Base-by-base conservation (phyloP, 1,284 basidiomycete genomes). In the Sphagnurus paluster region DNA sequence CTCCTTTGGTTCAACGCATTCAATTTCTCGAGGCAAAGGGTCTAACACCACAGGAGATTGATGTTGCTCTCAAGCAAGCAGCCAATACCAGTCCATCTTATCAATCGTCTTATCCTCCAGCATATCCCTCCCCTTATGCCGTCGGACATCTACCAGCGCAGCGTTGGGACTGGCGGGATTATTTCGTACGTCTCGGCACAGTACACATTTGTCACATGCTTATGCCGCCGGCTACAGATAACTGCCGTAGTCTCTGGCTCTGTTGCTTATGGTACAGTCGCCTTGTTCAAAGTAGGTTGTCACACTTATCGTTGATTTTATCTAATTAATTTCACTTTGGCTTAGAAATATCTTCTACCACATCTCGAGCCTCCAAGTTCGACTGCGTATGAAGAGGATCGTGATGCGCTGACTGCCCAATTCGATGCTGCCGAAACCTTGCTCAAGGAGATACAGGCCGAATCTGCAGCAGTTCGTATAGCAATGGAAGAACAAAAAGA, bases 11-110 rank as follows among this genome's bases (percentile, higher is more conserved):
- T 4, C 91, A 96, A 64, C 82, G 91, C 39, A 80, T 99, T 41
- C 86, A 92, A 59, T 99, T 98, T 71, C 80, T 99, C 19, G 90
- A 98, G 62, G 88, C 92, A 4, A 98, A 98, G 66, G 96, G 96
- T 1, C 73, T 99, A 20, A 87, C 83, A 0, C 76, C 79, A 13
- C 64, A 76, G 10, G 96, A 99, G 69, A 95, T 98, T 53, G 92
- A 98, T 65, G 75, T 84, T 45, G 96, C 93, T 4, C 68, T 98
- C 56, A 76, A 79, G 49, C 85, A 84, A 60, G 78, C 79, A 0
- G 68, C 56, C 23, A 45, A 24, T 32, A 14, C 43, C 28, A 34
- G 39, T 7, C 25, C 50, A 38, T 33, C 54, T 14, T 48, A 48
- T 28, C 39, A 49, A 63, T 10, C 56, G 62, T 3, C 72, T 72